Evolutionary conservation across 768 basidiomycete genomes (phyloP).

Genomic region (Mrakia frigida): DNA sequence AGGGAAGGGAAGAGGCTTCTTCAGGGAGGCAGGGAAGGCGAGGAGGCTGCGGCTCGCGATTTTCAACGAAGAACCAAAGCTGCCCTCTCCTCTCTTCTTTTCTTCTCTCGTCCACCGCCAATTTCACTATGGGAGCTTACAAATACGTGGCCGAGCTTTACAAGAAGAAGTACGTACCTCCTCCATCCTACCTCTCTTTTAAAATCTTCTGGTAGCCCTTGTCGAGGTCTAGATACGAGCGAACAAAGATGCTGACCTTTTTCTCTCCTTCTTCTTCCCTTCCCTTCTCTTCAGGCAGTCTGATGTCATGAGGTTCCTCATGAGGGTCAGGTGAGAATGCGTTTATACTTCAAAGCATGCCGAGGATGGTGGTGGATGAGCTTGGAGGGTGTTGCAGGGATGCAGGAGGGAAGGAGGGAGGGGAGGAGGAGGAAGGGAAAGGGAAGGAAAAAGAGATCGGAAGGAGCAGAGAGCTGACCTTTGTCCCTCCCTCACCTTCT

Average conservation of each 20-base stretch:
- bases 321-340: constrained; percentile 22
- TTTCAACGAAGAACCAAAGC: too few species aligned
- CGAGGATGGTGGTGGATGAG: neutral
- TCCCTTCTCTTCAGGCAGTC: constrained; percentile 16
- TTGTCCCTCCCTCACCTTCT: neutral
- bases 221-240: neutral
- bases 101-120: constrained; percentile 12
- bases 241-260: neutral
- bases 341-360: neutral
- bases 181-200: constrained; percentile 39
- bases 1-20: too few species aligned
- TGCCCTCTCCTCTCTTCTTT: neutral
- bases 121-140: constrained; percentile 31
- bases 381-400: neutral
- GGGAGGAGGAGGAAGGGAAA: neutral
- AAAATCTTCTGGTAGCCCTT: neutral
- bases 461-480: constrained; percentile 12
- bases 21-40: too few species aligned
- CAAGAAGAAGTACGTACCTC: constrained; percentile 78
- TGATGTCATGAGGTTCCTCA: constrained; percentile 29
- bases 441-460: constrained; percentile 3
- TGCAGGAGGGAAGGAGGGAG: neutral
- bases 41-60: too few species aligned
- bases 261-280: neutral
- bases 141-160: constrained; percentile 88